Evolutionary conservation across 768 basidiomycete species (phyloP), one percentile per base, ranked within the genome.

Genomic region (Podaxis carcinomalis): DNA sequence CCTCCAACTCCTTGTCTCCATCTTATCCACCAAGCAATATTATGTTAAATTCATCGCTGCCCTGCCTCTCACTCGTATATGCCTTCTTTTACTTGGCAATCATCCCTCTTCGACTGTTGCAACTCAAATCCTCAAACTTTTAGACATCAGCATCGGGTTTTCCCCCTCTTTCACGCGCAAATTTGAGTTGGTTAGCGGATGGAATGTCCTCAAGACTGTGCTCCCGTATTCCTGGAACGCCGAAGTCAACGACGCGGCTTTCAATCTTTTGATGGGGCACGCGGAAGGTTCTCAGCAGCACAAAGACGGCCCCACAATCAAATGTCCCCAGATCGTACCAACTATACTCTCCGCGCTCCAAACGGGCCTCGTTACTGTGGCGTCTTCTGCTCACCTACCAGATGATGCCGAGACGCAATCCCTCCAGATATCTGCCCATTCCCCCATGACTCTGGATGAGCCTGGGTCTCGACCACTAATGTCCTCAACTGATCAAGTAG

Each of bases 161-260:
- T 85, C 86, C 0, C 68, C 80, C 9, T 82, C 86, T 1, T 97
- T 95, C 74, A 81, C 76, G 50, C 79, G 88, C 58, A 93, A 91
- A 66, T 93, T 96, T 65, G 94, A 95, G 69, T 75, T 90, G 0
- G 86, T 91, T 39, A 88, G 87, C 56, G 95, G 95, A 7, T 96
- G 93, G 89, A 85, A 79, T 50, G 78, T 89, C 2, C 69, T 96
- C 37, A 88, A 86, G 69, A 79, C 79, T 3, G 81, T 88, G 27
- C 67, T 95, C 19, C 90, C 93, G 0, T 66, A 70, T 21, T 76
- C 79, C 49, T 96, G 95, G 95, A 80, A 88, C 64, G 69, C 74
- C 6, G 77, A 71, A 16, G 85, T 95, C 13, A 88, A 92, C 61
- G 77, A 77, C 25, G 83, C 83, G 21, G 84, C 87, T 10, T 86